Evolutionary conservation across 306 rosid genomes (phyloP).

Genomic region (Corylus heterophylla): DNA sequence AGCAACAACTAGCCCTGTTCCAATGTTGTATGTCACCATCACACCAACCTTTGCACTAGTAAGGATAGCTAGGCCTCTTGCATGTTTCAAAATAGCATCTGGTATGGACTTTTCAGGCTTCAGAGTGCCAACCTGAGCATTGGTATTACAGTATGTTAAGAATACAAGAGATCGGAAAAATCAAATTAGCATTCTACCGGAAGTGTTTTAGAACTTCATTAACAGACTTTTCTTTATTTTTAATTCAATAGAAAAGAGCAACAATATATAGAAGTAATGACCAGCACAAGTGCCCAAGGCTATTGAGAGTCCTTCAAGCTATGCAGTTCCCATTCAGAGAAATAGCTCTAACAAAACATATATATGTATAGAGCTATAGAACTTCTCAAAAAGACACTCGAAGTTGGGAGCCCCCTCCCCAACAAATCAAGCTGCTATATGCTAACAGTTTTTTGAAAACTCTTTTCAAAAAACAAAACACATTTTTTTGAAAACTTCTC

Average conservation of each 20-base stretch:
- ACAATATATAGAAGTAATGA: background rate
- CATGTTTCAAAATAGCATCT: constrained; percentile 15
- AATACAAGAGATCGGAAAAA: background rate
- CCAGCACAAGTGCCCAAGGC: background rate
- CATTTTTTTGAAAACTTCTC: too few species aligned
- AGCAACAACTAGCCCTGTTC: constrained; percentile 25
- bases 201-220: background rate
- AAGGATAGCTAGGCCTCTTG: constrained; percentile 29
- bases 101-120: constrained; percentile 25
- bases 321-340: background rate
- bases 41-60: constrained; percentile 30
- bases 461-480: too few species aligned
- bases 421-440: background rate
- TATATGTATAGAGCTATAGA: background rate
- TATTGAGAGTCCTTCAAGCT: background rate
- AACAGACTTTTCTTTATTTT: background rate
- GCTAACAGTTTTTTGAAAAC: too few species aligned
- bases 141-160: background rate
- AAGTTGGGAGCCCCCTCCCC: background rate
- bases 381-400: background rate
- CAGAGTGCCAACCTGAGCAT: constrained; percentile 24
- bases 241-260: background rate
- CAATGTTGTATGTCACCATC: constrained; percentile 19
- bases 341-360: background rate
- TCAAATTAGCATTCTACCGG: background rate